A percentile compares a stretch with the other conserved stretches of the same genome.
phyloP scores from a whole-genome alignment of 345 rosid genomes.

The Durio zibethinus region DNA sequence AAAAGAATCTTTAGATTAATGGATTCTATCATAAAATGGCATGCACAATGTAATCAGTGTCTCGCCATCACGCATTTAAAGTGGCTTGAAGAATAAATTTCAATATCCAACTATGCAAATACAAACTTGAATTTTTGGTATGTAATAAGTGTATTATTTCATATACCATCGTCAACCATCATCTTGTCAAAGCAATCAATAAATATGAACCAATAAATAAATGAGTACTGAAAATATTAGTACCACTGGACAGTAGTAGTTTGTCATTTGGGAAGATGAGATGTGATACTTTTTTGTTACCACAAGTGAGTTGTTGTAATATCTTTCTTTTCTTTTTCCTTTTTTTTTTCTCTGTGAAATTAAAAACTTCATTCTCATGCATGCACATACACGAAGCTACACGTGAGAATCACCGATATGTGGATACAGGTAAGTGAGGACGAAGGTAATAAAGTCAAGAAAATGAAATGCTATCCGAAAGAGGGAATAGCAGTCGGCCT shows the following conservation, averaged over 20 bases:
- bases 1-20: no score
- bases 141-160: no score
- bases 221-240: neutral
- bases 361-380: neutral
- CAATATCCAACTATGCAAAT: no score
- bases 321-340: no score
- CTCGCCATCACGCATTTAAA: no score
- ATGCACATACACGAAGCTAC: neutral
- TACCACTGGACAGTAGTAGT: neutral
- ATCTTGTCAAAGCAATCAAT: neutral
- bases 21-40: no score
- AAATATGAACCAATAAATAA: neutral
- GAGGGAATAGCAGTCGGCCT: conserved; percentile 26
- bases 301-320: neutral
- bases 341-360: neutral
- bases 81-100: no score
- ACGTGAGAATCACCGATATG: conserved; percentile 20
- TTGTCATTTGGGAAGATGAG: neutral
- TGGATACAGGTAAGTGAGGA: conserved; percentile 19
- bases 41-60: no score
- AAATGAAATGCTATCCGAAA: conserved; percentile 40
- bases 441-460: conserved; percentile 41
- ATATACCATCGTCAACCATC: neutral
- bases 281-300: neutral
- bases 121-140: no score